phyloP scores from a whole-genome alignment of 1,139 yeast species.

The Saccharomyces hybrid region DNA sequence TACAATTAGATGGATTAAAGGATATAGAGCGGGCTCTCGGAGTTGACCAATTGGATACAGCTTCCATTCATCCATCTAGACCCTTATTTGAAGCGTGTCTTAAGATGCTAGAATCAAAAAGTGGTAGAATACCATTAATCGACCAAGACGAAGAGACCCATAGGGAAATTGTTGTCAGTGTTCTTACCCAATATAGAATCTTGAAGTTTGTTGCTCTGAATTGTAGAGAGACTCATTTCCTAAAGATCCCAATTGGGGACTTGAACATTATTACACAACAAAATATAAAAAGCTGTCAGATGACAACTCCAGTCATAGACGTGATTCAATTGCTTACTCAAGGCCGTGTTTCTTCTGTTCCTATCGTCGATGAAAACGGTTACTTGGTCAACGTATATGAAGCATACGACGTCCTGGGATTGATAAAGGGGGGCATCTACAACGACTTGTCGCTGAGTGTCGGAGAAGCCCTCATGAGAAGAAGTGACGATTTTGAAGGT shows the following conservation, averaged over 20 bases:
- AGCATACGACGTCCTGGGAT: constrained; percentile 87
- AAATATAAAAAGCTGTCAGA: constrained; percentile 68
- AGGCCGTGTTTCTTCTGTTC: constrained; percentile 81
- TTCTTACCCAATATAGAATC: constrained; percentile 92
- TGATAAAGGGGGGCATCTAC: constrained; percentile 91
- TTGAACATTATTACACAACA: constrained; percentile 56
- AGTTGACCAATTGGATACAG: constrained; percentile 81
- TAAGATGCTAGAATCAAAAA: constrained; percentile 81
- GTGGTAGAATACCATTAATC: constrained; percentile 88
- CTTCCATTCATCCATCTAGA: constrained; percentile 85
- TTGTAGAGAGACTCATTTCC: constrained; percentile 87
- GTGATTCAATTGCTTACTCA: constrained; percentile 78
- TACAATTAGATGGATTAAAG: constrained; percentile 76
- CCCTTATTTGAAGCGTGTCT: constrained; percentile 90
- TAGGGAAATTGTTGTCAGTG: constrained; percentile 90
- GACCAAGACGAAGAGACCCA: constrained; percentile 92
- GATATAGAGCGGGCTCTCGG: constrained; percentile 86
- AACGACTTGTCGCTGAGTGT: constrained; percentile 86
- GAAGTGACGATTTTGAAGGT: constrained; percentile 96
- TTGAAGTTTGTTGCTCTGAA: constrained; percentile 91
- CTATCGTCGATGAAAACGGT: constrained; percentile 75
- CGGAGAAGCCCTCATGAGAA: constrained; percentile 90
- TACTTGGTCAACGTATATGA: constrained; percentile 86
- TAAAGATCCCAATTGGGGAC: constrained; percentile 67
- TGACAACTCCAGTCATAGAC: constrained; percentile 91